phyloP scores from a whole-genome alignment of 768 basidiomycete genomes.

The Tulasnella sp. region DNA sequence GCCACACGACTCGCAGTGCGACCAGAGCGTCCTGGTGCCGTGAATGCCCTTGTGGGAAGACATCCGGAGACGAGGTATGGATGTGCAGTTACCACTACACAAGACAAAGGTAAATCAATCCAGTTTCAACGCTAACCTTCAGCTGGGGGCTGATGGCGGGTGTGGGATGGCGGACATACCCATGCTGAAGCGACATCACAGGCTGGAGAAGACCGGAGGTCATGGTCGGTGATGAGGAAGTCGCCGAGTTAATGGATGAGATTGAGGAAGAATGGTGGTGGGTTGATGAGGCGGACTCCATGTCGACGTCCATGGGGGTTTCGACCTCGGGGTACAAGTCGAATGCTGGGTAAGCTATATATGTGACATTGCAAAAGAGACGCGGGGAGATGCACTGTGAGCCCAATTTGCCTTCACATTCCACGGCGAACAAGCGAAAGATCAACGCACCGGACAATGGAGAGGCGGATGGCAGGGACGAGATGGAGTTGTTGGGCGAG shows the following conservation, averaged over 20 bases:
- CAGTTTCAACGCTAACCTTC: neutral
- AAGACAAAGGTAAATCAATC: neutral
- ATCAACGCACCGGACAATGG: conserved; percentile 9
- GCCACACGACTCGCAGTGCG: conserved; percentile 27
- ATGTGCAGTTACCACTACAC: conserved; percentile 22
- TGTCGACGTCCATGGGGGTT: conserved; percentile 46
- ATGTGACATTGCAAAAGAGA: neutral
- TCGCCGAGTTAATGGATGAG: neutral
- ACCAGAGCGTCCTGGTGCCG: conserved; percentile 25
- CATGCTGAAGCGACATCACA: conserved; percentile 14
- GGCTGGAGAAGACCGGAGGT: conserved; percentile 7
- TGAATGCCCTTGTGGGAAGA: conserved; percentile 21
- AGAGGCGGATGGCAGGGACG: conserved; percentile 17
- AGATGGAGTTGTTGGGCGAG: conserved; percentile 18
- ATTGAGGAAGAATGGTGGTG: conserved; percentile 15
- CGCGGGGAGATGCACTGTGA: conserved; percentile 12
- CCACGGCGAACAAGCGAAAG: neutral
- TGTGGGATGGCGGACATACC: neutral
- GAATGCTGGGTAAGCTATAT: conserved; percentile 49
- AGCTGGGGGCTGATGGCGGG: neutral
- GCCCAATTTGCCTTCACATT: conserved; percentile 9
- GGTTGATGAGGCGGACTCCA: conserved; percentile 44
- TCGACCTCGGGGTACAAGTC: conserved; percentile 56
- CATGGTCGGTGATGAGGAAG: neutral
- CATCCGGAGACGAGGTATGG: conserved; percentile 23